Base-by-base conservation (phyloP, 2,329 filamentous ascomycete species). In the Beauveria bassiana region DNA sequence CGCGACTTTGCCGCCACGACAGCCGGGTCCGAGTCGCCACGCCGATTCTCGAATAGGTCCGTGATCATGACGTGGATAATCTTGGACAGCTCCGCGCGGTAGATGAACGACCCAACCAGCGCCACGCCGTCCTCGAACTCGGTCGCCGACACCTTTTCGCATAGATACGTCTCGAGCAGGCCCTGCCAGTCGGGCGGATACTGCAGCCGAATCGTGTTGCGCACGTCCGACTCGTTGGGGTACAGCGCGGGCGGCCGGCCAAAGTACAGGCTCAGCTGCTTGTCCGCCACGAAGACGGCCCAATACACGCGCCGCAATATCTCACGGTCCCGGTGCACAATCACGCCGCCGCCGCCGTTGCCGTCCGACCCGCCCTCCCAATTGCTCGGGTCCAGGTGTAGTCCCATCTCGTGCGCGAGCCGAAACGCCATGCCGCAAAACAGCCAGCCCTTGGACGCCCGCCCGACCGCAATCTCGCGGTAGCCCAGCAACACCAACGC, bases 371-470 rank as follows among this genome's bases (percentile, higher is more conserved):
- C 34, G 24, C 72, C 70, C 50, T 75, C 73, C 79, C 78, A 81
- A 64, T 81, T 81, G 56, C 72, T 78, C 1, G 79, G 79, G 55
- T 81, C 79, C 0, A 81, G 72, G 64, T 81, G 79, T 18, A 81
- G 71, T 1, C 79, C 79, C 79, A 81, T 81, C 64, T 80, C 79
- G 56, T 81, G 78, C 0, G 78, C 75, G 16, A 81, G 70, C 5
- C 79, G 74, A 64, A 80, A 81, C 9, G 78, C 78, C 78, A 81
- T 81, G 52, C 79, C 78, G 31, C 78, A 80, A 58, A 79, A 80
- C 1, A 81, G 68, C 79, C 79, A 81, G 14, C 79, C 79, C 59
- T 79, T 81, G 20, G 78, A 80, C 2, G 74, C 69, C n/a, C 75
- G 74, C 0, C 78, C 77, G 24, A 75, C 74, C 3, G 78, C 79